Percentiles rank a stretch among this genome's conserved stretches.
phyloP scores from a whole-genome alignment of 805 yeast species.

The Jamesozyma jinghongensis region DNA sequence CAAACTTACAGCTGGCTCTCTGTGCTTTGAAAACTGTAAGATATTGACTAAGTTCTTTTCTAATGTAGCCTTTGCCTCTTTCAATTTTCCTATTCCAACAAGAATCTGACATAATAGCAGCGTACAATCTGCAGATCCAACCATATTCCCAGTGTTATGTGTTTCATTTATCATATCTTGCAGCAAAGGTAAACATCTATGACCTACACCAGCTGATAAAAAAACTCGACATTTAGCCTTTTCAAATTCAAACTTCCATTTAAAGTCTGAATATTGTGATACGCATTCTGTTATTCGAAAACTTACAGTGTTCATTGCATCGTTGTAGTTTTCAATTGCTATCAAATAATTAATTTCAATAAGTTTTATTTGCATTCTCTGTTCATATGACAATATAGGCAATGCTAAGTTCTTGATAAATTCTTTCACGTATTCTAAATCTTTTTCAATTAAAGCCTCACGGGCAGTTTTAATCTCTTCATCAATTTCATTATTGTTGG shows the following conservation, averaged over 20 bases:
- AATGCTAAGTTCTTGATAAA: conserved; percentile 34
- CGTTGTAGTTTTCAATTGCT: conserved; percentile 24
- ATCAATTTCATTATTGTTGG: conserved; percentile 1
- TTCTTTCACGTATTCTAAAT: conserved; percentile 35
- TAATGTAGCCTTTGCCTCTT: conserved; percentile 29
- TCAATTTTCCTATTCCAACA: conserved; percentile 32
- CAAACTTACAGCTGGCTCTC: too few relatives aligned
- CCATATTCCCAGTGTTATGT: conserved; percentile 36
- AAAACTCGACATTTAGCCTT: conserved; percentile 24
- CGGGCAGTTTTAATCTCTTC: conserved; percentile 7
- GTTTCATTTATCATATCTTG: conserved; percentile 44
- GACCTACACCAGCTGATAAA: conserved; percentile 35
- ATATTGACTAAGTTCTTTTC: conserved; percentile 4
- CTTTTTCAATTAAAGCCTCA: conserved; percentile 6
- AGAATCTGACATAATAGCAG: conserved; percentile 39
- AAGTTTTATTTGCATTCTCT: conserved; percentile 34
- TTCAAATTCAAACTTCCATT: conserved; percentile 24
- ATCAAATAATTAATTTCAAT: conserved; percentile 34
- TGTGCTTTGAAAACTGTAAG: conserved; percentile 5
- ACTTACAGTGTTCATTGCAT: conserved; percentile 21
- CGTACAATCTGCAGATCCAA: conserved; percentile 39
- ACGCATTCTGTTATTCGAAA: conserved; percentile 15
- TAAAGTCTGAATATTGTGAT: conserved; percentile 20
- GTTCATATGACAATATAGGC: conserved; percentile 26
- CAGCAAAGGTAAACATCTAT: conserved; percentile 42